Base-by-base conservation (phyloP, 164 flowering plant genomes). In the Dillenia turbinata region DNA sequence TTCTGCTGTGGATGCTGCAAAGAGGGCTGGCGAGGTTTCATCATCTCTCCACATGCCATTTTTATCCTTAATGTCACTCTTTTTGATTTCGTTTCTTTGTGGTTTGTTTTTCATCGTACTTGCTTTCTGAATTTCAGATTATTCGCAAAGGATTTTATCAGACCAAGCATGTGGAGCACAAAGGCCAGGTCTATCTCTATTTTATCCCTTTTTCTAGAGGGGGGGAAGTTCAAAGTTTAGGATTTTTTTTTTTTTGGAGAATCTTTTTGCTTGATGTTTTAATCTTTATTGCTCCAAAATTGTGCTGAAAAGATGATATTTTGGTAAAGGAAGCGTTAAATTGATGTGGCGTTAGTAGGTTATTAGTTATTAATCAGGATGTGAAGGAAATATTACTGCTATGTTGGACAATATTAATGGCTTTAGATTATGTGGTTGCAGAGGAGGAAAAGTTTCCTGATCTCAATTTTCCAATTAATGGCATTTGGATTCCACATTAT, bases 111-210 rank as follows among this genome's bases (percentile, higher is more conserved):
- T 4, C 40, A 33, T 33, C 10, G 26, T 46, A 10, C 26, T 43
- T 57, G n/a, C 48, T 51, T 57, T 61, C 47, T 56, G 45, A 44
- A 44, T 64, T 78, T 22, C 75, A 92, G 98, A 66, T 87, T 16
- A 93, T 93, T 66, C 85, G 88, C 2, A 62, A 67, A 33, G 97
- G 94, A 12, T 93, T 93, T 66, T 78, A 87, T 61, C 67, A 70
- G 76, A 82, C 80, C 59, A 90, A 93, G 79, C 66, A 78, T 64
- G 85, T 93, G 56, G 97, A 90, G 77, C 94, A 87, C 56, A 93
- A 93, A 76, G 96, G 98, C 70, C 78, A 56, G 89, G 97, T 92
- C 48, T 63, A 55, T 47, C 10, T 15, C 16, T 54, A 17, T 13
- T 12, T 17, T 15, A 61, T 9, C 62, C 12, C 3, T 2, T n/a